Percentiles rank a stretch among this genome's conserved stretches.
These are phyloP conservation scores for Beauveria pseudobassiana DNA, from an alignment of 2,329 filamentous ascomycete genomes.

Conservation along the genomic window DNA sequence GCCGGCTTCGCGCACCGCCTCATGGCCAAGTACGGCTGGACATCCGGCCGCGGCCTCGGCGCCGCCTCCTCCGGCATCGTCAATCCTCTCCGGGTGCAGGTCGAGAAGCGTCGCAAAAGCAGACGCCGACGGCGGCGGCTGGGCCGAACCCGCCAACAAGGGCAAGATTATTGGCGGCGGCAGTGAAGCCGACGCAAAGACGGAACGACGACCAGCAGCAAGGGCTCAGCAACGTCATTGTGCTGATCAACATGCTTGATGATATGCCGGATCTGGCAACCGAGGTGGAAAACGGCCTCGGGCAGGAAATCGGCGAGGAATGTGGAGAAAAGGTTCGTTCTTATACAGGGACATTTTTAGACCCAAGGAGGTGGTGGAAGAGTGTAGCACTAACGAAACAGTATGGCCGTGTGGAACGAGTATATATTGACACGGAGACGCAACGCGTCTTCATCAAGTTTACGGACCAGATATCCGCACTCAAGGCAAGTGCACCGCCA, in stretches of 20 bases:
- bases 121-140: slow-evolving; percentile 73
- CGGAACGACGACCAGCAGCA: slow-evolving; percentile 48
- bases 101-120: slow-evolving; percentile 80
- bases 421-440: slow-evolving; percentile 62
- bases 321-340: slow-evolving; percentile 65
- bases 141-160: slow-evolving; percentile 58
- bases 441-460: slow-evolving; percentile 88
- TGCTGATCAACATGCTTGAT: slow-evolving; percentile 78
- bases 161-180: slow-evolving; percentile 75
- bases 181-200: slow-evolving; percentile 25
- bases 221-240: slow-evolving; percentile 72
- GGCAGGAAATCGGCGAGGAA: slow-evolving; percentile 93
- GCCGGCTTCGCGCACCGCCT: slow-evolving; percentile 79
- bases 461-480: slow-evolving; percentile 72
- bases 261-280: slow-evolving; percentile 66
- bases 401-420: slow-evolving; percentile 76
- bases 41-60: slow-evolving; percentile 78
- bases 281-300: slow-evolving; percentile 69
- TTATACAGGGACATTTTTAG: background rate
- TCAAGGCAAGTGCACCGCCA: slow-evolving; percentile 51
- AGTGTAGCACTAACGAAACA: slow-evolving; percentile 23
- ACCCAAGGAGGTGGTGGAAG: too few species aligned
- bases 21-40: slow-evolving; percentile 92
- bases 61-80: slow-evolving; percentile 76
- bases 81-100: slow-evolving; percentile 72